Percentiles rank a stretch among this genome's conserved stretches.
phyloP scores from a whole-genome alignment of 139 green algal species.

The Ettlia oleoabundans region DNA sequence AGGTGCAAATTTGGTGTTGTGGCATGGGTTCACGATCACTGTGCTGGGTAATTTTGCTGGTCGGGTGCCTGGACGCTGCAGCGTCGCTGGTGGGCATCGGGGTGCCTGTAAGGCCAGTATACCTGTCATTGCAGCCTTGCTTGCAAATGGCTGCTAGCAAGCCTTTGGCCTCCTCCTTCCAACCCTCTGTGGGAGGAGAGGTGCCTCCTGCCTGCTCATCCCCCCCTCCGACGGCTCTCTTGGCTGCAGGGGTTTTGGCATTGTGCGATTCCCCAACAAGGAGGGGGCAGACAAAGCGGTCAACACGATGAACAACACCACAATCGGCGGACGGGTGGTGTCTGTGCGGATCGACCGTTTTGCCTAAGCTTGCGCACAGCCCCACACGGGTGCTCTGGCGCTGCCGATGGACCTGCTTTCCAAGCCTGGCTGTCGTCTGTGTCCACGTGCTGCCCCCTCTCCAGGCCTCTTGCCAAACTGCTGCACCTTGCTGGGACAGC shows the following conservation, averaged over 20 bases:
- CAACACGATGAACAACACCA: constrained; percentile 81
- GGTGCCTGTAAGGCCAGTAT: no score
- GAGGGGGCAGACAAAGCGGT: constrained; percentile 74
- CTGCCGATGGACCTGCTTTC: neutral
- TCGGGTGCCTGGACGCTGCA: no score
- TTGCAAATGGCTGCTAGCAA: neutral
- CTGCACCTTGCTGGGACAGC: neutral
- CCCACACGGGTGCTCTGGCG: neutral
- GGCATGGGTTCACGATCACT: no score
- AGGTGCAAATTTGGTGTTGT: no score
- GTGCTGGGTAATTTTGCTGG: no score
- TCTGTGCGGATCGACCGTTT: constrained; percentile 88
- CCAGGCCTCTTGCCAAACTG: neutral
- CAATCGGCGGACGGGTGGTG: constrained; percentile 82
- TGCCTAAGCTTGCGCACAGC: constrained; percentile 51
- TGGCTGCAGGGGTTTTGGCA: constrained; percentile 84
- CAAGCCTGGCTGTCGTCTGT: neutral
- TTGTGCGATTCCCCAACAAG: constrained; percentile 72
- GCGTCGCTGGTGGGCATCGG: no score
- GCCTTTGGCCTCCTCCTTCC: no score
- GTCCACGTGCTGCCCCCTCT: no score
- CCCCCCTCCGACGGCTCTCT: neutral
- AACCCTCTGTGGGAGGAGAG: no score
- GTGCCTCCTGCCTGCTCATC: no score
- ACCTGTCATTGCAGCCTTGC: neutral